A percentile compares a stretch with the other conserved stretches of the same genome.
phyloP scores from a whole-genome alignment of 106 monocot genomes.

The Dendrobium nobile region DNA sequence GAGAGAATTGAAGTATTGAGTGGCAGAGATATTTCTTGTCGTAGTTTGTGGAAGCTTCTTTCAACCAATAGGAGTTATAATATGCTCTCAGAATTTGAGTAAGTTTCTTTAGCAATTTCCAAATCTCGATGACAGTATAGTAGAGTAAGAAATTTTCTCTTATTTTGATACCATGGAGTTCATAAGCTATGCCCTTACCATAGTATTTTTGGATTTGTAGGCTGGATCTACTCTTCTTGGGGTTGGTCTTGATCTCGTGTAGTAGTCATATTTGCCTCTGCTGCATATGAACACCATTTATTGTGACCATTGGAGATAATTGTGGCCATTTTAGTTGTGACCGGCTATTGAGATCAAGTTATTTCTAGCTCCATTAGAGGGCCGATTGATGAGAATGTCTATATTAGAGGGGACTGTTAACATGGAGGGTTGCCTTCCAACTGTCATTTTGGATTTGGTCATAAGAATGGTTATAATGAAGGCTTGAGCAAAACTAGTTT shows the following conservation, averaged over 20 bases:
- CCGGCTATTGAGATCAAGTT: no score
- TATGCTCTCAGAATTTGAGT: not conserved
- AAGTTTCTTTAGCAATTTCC: not conserved
- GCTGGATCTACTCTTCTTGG: not conserved
- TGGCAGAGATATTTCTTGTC: not conserved
- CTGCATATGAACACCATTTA: not conserved
- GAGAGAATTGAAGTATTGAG: no score
- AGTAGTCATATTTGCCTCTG: not conserved
- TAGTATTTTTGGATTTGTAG: not conserved
- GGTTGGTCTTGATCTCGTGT: no score
- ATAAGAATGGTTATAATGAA: no score
- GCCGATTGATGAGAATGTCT: no score
- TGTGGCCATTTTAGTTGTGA: not conserved
- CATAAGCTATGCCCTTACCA: no score
- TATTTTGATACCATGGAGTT: no score
- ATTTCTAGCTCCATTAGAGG: no score
- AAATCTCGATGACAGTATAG: not conserved
- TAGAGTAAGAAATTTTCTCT: not conserved
- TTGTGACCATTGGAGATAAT: not conserved
- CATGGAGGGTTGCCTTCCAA: no score
- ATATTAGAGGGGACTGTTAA: no score
- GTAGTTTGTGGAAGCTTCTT: not conserved
- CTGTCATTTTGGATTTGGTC: no score
- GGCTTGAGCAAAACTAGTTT: no score
- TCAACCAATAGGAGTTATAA: not conserved